These are phyloP conservation scores for Cadophora sp. DNA, from an alignment of 2,329 filamentous ascomycete species.

Conservation along the genomic window DNA sequence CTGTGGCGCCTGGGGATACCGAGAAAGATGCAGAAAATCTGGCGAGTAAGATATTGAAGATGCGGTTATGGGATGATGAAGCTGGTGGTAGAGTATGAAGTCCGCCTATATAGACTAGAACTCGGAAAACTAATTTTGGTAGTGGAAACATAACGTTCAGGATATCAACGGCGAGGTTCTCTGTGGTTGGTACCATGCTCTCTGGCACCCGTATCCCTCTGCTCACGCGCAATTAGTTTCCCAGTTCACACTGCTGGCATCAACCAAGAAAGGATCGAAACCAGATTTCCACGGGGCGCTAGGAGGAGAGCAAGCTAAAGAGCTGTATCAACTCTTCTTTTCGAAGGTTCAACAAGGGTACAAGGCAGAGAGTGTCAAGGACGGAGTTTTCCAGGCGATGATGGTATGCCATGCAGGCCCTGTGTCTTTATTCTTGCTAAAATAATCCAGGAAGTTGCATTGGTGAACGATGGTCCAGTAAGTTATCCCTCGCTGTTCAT, in stretches of 20 bases:
- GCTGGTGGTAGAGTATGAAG: constrained; percentile 41
- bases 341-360: constrained; percentile 77
- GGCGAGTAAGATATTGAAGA: constrained; percentile 85
- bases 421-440: constrained; percentile 5
- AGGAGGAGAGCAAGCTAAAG: constrained; percentile 76
- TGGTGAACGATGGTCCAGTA: constrained; percentile 85
- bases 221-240: too few relatives aligned
- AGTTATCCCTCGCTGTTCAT: constrained; percentile 34
- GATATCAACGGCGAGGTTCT: constrained; percentile 92
- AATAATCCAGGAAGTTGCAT: constrained; percentile 68
- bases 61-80: constrained; percentile 78
- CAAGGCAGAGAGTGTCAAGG: constrained; percentile 76
- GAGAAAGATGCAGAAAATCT: constrained; percentile 85
- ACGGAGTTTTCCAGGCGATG: constrained; percentile 98
- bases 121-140: constrained; percentile 27
- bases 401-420: constrained; percentile 60
- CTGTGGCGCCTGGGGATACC: constrained; percentile 88
- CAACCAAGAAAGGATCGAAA: constrained; percentile 94
- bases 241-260: constrained; percentile 92
- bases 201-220: too few relatives aligned
- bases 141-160: constrained; percentile 91
- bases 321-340: constrained; percentile 85
- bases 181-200: too few relatives aligned
- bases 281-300: constrained; percentile 94
- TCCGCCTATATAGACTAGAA: not conserved